Base-by-base conservation (phyloP, 1,284 basidiomycete genomes). In the Apiotrichum laibachii region DNA sequence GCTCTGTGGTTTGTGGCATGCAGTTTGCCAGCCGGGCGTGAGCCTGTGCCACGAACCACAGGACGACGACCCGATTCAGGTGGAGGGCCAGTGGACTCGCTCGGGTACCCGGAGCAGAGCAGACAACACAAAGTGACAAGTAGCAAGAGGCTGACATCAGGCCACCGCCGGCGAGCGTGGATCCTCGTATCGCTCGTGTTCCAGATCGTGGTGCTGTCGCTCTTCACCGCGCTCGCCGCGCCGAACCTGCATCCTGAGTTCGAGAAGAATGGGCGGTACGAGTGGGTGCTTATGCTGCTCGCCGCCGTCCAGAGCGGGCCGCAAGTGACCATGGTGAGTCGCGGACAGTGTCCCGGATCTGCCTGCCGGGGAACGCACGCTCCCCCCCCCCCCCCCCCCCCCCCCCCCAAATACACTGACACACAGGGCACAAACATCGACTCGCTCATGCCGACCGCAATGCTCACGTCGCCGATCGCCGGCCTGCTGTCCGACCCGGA, bases 391-490 rank as follows among this genome's bases (percentile, higher is more conserved):
- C n/a, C n/a, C n/a, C n/a, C n/a, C n/a, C 26, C 26, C 3, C 26
- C 3, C 26, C 26, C 4, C 3, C 26, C 26, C 26, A 7, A 31
- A 31, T 26, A 21, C 22, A 19, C 52, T 45, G 7, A 53, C 56
- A 49, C 33, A n/a, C 60, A 69, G 67, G 63, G 59, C 40, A 61
- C 66, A 2, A 63, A 66, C 45, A 56, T 65, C 15, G 69, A 67
- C 26, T 53, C 57, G 9, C 57, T 59, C 49, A 60, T 69, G 42
- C 66, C 67, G 21, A 67, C 67, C 6, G 67, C 64, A n/a, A 71
- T 67, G 55, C 66, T 67, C 53, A 69, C 69, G 16, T 66, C 66
- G 4, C 61, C 63, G 8, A 68, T 69, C 45, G 67, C 65, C 1
- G 59, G 59, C 21, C 61, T 71, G 21, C 56, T 69, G 45, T 64